Evolutionary conservation across 768 basidiomycete species (phyloP), one percentile per base, ranked within the genome.

Genomic region (Rhodocollybia butyracea): DNA sequence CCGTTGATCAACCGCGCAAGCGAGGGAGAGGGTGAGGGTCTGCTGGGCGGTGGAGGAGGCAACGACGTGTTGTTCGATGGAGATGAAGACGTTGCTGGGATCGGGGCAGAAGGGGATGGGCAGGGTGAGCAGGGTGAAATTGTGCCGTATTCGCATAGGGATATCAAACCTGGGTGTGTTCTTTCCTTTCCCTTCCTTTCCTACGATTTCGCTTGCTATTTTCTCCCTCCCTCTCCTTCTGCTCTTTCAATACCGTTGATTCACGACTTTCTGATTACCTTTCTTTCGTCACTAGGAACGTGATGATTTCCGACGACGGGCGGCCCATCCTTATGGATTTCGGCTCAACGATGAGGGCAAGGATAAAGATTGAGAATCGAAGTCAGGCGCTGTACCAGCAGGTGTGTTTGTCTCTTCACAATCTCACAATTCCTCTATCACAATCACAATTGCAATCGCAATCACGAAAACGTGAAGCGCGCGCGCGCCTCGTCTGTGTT

Each of bases 311-410:
- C 13, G 96, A 99, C 64, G 91, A 97, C 52, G 93, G 91, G 2
- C 76, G 81, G 8, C 91, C 97, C 1, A 91, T 99, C 56, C 82
- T 99, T 8, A 99, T 99, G 97, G 97, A 99, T 70, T 94, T 99
- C 70, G 97, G 97, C 19, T 97, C 94, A 59, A 82, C 89, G 2
- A 78, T 87, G 64, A 91, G 89, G 68, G 97, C 97, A 3, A 78
- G 95, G 29, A 83, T 98, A 56, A 77, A 75, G 24, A 80, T 98
- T 56, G 83, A 89, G 57, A 93, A 83, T 55, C 81, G 97, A 24
- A 86, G 87, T 24, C 88, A 94, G 67, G 97, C 97, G 0, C 70
- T 99, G 43, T 64, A 89, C 17, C 94, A 98, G 61, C 97, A 98
- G 77, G 89, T 89, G 55, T 50, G 72, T 57, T 41, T 31, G 12